Evolutionary conservation across 2,329 filamentous ascomycete species (phyloP).

Genomic region (Helotiales sp.): DNA sequence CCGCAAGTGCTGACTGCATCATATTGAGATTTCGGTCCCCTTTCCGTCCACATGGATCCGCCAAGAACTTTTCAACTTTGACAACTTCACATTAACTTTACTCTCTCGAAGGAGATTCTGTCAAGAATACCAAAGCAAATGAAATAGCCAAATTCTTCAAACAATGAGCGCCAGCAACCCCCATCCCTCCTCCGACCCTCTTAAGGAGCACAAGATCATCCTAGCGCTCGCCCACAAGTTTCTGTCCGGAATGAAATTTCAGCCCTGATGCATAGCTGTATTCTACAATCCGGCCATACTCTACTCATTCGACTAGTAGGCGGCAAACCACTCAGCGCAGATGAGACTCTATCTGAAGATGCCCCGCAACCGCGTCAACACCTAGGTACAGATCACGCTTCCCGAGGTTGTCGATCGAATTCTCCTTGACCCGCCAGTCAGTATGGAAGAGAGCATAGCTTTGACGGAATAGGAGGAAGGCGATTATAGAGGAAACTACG

Average conservation of each 20-base stretch:
- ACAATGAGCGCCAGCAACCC: not conserved
- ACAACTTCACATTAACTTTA: no score
- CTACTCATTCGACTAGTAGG: not conserved
- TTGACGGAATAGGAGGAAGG: not conserved
- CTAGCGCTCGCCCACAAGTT: slow-evolving; percentile 4
- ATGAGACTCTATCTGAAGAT: not conserved
- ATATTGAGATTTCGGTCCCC: not conserved
- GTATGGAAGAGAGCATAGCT: not conserved
- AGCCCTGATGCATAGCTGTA: slow-evolving; percentile 1
- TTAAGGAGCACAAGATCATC: not conserved
- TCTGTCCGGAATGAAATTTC: not conserved
- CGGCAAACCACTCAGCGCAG: not conserved
- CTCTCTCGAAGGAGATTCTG: no score
- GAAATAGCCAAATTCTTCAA: no score
- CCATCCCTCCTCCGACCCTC: not conserved
- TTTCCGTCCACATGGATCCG: no score
- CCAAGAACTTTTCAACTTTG: no score
- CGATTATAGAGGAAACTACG: not conserved
- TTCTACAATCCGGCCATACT: not conserved
- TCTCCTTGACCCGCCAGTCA: not conserved
- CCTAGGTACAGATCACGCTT: not conserved
- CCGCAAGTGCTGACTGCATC: not conserved
- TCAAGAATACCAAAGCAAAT: no score
- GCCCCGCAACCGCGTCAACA: not conserved
- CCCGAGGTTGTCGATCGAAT: not conserved